Base-by-base conservation (phyloP, 1,284 basidiomycete species). In the Microbotryum violaceum region DNA sequence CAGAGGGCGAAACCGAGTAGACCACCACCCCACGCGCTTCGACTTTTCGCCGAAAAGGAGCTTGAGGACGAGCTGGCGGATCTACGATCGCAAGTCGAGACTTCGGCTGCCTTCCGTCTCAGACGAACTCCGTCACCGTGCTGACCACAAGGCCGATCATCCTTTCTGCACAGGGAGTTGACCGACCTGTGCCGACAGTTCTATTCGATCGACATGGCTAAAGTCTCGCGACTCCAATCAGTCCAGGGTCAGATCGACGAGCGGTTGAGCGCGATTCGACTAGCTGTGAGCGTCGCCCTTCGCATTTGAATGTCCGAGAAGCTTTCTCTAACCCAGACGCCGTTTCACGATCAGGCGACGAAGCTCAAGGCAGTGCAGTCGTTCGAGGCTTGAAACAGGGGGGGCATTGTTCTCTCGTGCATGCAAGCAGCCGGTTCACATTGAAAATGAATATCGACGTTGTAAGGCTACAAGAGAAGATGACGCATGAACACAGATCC, bases 291-390 rank as follows among this genome's bases (percentile, higher is more conserved):
- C 23, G 33, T 8, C 27, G 10, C 27, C 12, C 37, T 18, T 42
- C 37, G 37, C 37, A 42, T 12, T 42, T 42, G 3, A 16, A n/a
- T 23, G 29, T 10, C 18, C n/a, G 20, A 23, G 18, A 6, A 23
- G 29, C 25, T 21, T 20, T 12, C 3, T 4, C n/a, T 27, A 14
- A 44, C 12, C 1, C 50, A 47, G 44, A 54, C 25, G 3, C 31
- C 4, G 9, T 6, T n/a, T 29, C 33, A 4, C 9, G 4, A 6
- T 46, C 44, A 59, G 54, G 58, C 53, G 10, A 56, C 54, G 31
- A 60, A 60, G 53, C 58, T 60, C 16, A 50, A 56, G 45, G 58
- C 58, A 4, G 58, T 60, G 27, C 45, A 54, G 21, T 55, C 53
- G 1, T 50, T 60, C 27, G 23, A 14, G n/a, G 27, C 23, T 10